These are phyloP conservation scores for Adiantum capillusveneris DNA, from an alignment of 75 land plant genomes.

Conservation along the genomic window DNA sequence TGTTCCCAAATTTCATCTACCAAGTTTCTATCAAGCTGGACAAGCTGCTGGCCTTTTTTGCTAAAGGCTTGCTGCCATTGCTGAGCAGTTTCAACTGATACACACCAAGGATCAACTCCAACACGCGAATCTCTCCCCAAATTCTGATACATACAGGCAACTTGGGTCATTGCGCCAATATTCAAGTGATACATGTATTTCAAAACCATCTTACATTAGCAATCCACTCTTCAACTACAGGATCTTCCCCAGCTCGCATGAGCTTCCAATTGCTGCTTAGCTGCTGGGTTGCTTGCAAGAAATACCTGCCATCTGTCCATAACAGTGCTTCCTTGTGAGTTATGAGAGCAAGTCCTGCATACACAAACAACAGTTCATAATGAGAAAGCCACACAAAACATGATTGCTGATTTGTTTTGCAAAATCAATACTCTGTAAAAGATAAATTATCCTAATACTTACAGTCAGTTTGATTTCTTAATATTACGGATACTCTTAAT, in stretches of 20 bases:
- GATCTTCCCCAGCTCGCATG: slow-evolving; percentile 94
- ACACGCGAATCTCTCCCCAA: slow-evolving; percentile 52
- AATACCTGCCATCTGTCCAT: slow-evolving; percentile 99
- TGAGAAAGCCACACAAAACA: background rate
- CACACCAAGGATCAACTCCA: slow-evolving; percentile 87
- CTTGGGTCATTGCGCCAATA: background rate
- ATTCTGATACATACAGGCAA: slow-evolving; percentile 39
- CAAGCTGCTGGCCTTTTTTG: slow-evolving; percentile 53
- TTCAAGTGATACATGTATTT: background rate
- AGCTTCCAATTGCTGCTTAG: slow-evolving; percentile 83
- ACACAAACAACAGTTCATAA: background rate
- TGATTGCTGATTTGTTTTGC: no score
- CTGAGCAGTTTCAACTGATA: slow-evolving; percentile 80
- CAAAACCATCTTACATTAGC: slow-evolving; percentile 53
- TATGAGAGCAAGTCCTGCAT: slow-evolving; percentile 80
- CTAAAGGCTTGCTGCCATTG: slow-evolving; percentile 70
- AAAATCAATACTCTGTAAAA: no score
- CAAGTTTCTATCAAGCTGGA: slow-evolving; percentile 56
- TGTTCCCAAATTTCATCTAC: slow-evolving; percentile 85
- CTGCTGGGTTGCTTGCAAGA: slow-evolving; percentile 85
- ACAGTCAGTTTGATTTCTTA: background rate
- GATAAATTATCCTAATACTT: background rate
- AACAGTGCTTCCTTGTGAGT: slow-evolving; percentile 60
- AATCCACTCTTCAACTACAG: slow-evolving; percentile 75
- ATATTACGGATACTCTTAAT: background rate